A percentile compares a stretch with the other conserved stretches of the same genome.
phyloP scores from a whole-genome alignment of 495 filamentous ascomycete genomes.

The Podospora australis region DNA sequence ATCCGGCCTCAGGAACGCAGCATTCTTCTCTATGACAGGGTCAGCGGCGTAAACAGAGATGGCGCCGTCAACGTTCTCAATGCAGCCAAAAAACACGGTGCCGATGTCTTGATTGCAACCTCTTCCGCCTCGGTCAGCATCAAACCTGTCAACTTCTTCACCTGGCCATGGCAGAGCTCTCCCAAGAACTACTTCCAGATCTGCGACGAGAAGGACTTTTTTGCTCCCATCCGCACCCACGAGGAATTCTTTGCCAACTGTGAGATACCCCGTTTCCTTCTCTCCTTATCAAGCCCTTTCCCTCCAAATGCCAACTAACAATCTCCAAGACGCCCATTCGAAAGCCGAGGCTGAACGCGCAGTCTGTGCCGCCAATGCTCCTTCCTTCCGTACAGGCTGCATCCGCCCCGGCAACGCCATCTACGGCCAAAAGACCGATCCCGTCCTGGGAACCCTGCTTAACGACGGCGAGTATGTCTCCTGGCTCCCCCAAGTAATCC shows the following conservation, averaged over 20 bases:
- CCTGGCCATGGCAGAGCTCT: slow-evolving; percentile 39
- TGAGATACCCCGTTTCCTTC: slow-evolving; percentile 1
- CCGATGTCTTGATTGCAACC: slow-evolving; percentile 53
- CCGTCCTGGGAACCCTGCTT: slow-evolving; percentile 27
- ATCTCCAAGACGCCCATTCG: slow-evolving; percentile 33
- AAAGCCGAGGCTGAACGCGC: slow-evolving; percentile 50
- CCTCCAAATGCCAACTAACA: not conserved
- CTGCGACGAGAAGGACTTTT: slow-evolving; percentile 40
- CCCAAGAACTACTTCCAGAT: slow-evolving; percentile 39
- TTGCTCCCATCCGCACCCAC: slow-evolving; percentile 38
- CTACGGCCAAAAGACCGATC: slow-evolving; percentile 45
- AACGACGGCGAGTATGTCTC: slow-evolving; percentile 23
- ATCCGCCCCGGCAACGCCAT: slow-evolving; percentile 54
- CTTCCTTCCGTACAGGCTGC: slow-evolving; percentile 48
- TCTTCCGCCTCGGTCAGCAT: slow-evolving; percentile 49
- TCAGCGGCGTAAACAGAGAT: slow-evolving; percentile 50
- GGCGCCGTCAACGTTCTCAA: slow-evolving; percentile 53
- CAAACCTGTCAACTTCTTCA: slow-evolving; percentile 40
- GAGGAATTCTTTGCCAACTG: slow-evolving; percentile 50
- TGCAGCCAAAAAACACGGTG: slow-evolving; percentile 41
- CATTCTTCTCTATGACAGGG: slow-evolving; percentile 36
- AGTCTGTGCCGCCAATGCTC: slow-evolving; percentile 41
- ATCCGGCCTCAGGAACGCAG: slow-evolving; percentile 47
- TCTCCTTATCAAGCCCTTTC: not conserved
- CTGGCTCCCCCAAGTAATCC: slow-evolving; percentile 44